Evolutionary conservation across 2,329 filamentous ascomycete genomes (phyloP).

Genomic region (Pseudocercospora cruenta): DNA sequence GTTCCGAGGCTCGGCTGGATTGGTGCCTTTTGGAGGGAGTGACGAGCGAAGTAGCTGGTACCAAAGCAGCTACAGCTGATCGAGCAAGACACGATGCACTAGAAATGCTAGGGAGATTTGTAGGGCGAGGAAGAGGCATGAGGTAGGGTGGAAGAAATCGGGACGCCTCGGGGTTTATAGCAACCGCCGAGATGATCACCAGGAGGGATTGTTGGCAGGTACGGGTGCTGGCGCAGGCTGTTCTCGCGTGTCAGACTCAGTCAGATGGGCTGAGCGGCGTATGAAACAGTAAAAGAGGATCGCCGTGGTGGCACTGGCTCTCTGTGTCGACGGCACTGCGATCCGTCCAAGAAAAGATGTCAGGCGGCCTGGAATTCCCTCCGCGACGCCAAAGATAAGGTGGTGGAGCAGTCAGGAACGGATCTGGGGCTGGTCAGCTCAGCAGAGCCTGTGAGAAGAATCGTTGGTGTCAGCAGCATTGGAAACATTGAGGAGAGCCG

Average conservation of each 20-base stretch:
- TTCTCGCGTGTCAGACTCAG: background rate
- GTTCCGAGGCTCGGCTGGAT: constrained; percentile 2
- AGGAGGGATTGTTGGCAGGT: constrained; percentile 6
- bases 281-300: background rate
- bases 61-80: constrained; percentile 1
- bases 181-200: background rate
- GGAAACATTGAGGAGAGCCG: constrained; percentile 10
- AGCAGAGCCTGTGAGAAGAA: too few relatives aligned
- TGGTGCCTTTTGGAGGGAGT: constrained; percentile 2
- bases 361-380: constrained; percentile 1
- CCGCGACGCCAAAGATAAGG: constrained; percentile 2
- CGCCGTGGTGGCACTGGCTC: background rate
- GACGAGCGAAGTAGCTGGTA: constrained; percentile 6
- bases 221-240: background rate
- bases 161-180: constrained; percentile 14
- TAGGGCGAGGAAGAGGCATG: constrained; percentile 10
- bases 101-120: constrained; percentile 1
- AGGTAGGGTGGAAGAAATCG: constrained; percentile 15
- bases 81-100: constrained; percentile 6
- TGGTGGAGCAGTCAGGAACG: constrained; percentile 7
- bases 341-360: constrained; percentile 10
- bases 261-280: background rate
- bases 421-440: background rate
- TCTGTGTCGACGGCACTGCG: background rate
- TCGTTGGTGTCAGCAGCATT: constrained; percentile 4